Evolutionary conservation across 345 rosid species (phyloP).

Genomic region (Hypericum androsaemum): DNA sequence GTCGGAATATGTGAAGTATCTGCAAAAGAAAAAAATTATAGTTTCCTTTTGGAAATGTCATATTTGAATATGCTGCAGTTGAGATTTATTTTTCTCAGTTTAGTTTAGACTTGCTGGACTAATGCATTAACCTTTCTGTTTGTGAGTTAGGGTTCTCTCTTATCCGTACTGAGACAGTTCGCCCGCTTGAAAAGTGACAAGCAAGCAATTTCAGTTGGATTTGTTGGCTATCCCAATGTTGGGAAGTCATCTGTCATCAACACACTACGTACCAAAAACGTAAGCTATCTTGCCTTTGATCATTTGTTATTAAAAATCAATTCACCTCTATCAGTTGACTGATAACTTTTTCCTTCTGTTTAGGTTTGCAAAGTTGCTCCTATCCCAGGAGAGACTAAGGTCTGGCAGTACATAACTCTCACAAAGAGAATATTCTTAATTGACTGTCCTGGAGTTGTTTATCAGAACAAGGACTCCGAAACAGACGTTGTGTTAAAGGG

Average conservation of each 20-base stretch:
- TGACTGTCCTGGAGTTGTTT: slow-evolving; percentile 97
- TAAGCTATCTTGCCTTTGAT: slow-evolving; percentile 15
- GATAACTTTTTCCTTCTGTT: slow-evolving; percentile 5
- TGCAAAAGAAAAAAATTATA: too few species aligned
- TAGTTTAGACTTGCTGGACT: too few species aligned
- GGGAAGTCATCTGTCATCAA: slow-evolving; percentile 97
- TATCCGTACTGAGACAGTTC: slow-evolving; percentile 82
- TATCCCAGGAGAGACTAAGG: slow-evolving; percentile 97
- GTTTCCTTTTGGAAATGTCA: too few species aligned
- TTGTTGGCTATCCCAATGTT: slow-evolving; percentile 93
- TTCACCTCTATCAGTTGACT: background rate
- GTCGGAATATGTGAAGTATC: too few species aligned
- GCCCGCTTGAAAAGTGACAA: slow-evolving; percentile 85
- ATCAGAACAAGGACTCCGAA: slow-evolving; percentile 78
- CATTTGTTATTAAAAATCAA: background rate
- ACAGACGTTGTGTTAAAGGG: slow-evolving; percentile 93
- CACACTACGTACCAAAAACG: slow-evolving; percentile 87
- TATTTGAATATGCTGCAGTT: too few species aligned
- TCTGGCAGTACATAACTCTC: slow-evolving; percentile 91
- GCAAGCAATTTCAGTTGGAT: slow-evolving; percentile 93
- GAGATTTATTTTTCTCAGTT: too few species aligned
- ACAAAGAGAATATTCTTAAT: slow-evolving; percentile 92
- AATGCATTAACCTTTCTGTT: slow-evolving; percentile 6
- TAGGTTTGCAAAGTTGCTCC: slow-evolving; percentile 99
- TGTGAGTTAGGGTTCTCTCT: slow-evolving; percentile 65